Base-by-base conservation (phyloP, 31 red algal species). In the Odonthalia washingtoniensis region DNA sequence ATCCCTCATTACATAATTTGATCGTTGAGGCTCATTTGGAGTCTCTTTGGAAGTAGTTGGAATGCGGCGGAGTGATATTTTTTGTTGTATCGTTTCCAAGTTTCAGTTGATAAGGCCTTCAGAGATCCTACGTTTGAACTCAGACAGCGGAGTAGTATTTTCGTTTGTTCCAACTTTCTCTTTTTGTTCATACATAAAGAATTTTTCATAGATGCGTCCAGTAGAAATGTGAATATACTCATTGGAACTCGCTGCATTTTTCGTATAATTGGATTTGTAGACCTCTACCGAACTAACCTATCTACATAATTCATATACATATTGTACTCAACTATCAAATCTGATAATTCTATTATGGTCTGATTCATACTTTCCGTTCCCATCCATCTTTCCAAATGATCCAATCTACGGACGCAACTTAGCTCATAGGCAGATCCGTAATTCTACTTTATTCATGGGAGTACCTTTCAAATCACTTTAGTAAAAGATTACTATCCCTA, bases 201-300 rank as follows among this genome's bases (percentile, higher is more conserved):
- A 57, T 57, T 57, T 9, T 14, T 57, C 49, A 78, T 57, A 57
- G 3, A 53, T 46, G 75, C 75, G 26, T 57, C 75, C 12, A 78
- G 5, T 9, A 78, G 12, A 46, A 78, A 78, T 2, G 40, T 78
- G 41, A 57, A 78, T 33, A 53, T 46, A 31, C 75, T 57, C 75
- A 78, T 78, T 53, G 46, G 75, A 53, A 78, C 75, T 27, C 40
- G 75, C 42, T 4, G 75, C 57, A 53, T 45, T 60, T 78, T 57
- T 5, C 75, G 46, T 5, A 53, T 78, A 9, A 78, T 57, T 9
- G 75, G 26, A 27, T 46, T 57, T 9, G 40, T 70, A 9, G 33
- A 70, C 27, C 28, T 12, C 16, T 33, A 28, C 66, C 28, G 66
- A 70, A 18, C 66, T 18, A 78, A 78, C 17, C 75, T 40, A 57